Percentiles rank a stretch among this genome's conserved stretches.
These are phyloP conservation scores for Euryodendron excelsum DNA, from an alignment of 148 eudicot genomes.

Conservation along the genomic window DNA sequence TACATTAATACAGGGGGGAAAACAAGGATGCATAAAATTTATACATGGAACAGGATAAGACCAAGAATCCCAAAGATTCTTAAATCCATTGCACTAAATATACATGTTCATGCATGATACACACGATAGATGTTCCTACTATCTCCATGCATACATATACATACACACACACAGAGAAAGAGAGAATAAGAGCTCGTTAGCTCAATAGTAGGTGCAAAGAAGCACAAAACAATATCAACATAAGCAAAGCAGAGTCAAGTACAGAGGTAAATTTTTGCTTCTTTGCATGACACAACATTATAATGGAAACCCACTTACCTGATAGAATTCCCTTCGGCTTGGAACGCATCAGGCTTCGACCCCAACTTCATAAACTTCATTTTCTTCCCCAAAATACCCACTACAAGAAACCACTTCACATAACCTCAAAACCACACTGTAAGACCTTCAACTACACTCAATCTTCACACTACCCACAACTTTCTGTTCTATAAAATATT, in stretches of 20 bases:
- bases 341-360: slow-evolving; percentile 86
- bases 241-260: slow-evolving; percentile 1
- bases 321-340: slow-evolving; percentile 51
- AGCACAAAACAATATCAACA: background rate
- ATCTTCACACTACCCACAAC: background rate
- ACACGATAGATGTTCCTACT: background rate
- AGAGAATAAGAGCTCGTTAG: too few species aligned
- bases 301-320: slow-evolving; percentile 40
- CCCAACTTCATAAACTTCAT: slow-evolving; percentile 94
- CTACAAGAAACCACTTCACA: background rate
- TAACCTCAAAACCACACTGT: too few species aligned
- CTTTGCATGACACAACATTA: background rate
- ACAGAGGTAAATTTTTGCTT: background rate
- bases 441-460: too few species aligned
- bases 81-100: background rate
- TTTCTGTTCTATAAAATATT: too few species aligned
- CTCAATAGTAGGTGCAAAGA: background rate
- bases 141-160: background rate
- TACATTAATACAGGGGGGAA: background rate
- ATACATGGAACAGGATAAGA: too few species aligned
- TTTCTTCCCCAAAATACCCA: slow-evolving; percentile 20
- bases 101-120: background rate
- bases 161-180: background rate
- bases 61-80: background rate
- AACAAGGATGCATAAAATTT: too few species aligned